phyloP scores from a whole-genome alignment of 192 early-diverging fungal species.

The Mortierella claussenii region DNA sequence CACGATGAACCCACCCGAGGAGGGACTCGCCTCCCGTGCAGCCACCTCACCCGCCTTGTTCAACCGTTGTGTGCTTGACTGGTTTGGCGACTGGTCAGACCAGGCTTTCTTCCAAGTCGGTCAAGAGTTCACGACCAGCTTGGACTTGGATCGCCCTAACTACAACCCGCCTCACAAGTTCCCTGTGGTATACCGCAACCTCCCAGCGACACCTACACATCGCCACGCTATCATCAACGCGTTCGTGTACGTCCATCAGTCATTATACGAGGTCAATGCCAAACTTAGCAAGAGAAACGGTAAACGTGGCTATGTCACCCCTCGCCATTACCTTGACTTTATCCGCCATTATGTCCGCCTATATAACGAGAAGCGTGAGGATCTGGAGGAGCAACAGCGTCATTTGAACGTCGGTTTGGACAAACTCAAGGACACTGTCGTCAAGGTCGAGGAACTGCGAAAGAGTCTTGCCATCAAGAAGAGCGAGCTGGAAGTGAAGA shows the following conservation, averaged over 20 bases:
- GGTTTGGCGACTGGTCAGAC: slow-evolving; percentile 99
- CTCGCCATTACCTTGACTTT: slow-evolving; percentile 98
- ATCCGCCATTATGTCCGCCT: slow-evolving; percentile 92
- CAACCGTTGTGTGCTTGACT: slow-evolving; percentile 99
- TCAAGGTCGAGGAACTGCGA: slow-evolving; percentile 95
- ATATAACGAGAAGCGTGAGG: slow-evolving; percentile 92
- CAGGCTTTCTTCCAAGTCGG: slow-evolving; percentile 99
- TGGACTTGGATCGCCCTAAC: slow-evolving; percentile 84
- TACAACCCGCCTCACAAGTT: slow-evolving; percentile 78
- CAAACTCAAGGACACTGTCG: slow-evolving; percentile 93
- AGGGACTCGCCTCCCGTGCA: slow-evolving; percentile 88
- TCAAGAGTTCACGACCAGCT: slow-evolving; percentile 89
- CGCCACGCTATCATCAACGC: slow-evolving; percentile 91
- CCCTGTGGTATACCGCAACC: slow-evolving; percentile 78
- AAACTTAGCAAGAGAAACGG: slow-evolving; percentile 86
- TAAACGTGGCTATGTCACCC: slow-evolving; percentile 89
- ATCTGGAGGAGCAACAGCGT: slow-evolving; percentile 97
- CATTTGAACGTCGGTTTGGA: slow-evolving; percentile 98
- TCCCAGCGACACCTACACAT: slow-evolving; percentile 77
- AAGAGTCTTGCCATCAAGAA: slow-evolving; percentile 87
- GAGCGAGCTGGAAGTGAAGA: slow-evolving; percentile 87
- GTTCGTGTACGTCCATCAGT: slow-evolving; percentile 93
- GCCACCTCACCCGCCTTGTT: slow-evolving; percentile 99
- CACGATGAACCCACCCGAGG: slow-evolving; percentile 99
- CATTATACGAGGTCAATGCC: slow-evolving; percentile 86